Conservation (phyloP, 2,329 filamentous ascomycete species). For the Phialocephala subalpina region DNA sequence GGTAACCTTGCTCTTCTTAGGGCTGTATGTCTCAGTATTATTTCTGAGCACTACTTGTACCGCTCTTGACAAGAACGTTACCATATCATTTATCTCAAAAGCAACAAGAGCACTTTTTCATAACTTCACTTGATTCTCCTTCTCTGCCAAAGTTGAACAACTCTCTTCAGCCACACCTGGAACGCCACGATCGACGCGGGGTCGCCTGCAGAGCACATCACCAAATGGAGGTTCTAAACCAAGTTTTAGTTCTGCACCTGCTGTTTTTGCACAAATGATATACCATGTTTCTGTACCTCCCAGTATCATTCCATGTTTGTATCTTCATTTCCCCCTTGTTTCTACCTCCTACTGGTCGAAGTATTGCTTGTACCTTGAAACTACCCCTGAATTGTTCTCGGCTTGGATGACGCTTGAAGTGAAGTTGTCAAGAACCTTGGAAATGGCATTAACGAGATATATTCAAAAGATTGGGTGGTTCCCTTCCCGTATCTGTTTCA, state of each 20-base stretch:
- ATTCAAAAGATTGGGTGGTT: not conserved
- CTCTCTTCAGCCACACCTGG: not conserved
- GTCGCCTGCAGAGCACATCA: conserved; percentile 1
- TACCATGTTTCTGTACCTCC: not conserved
- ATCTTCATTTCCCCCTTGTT: not conserved
- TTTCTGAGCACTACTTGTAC: not conserved
- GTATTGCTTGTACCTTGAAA: conserved; percentile 27
- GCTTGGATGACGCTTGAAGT: conserved; percentile 10
- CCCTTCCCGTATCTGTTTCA: not conserved
- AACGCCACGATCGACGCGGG: conserved; percentile 1
- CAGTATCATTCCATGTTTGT: not conserved
- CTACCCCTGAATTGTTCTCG: conserved; percentile 13
- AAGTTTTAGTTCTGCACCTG: not conserved
- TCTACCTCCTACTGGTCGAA: conserved; percentile 10
- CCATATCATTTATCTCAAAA: too few relatives aligned
- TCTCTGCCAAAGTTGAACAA: not conserved
- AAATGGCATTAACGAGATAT: conserved; percentile 7
- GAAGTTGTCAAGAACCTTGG: conserved; percentile 5
- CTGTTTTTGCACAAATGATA: conserved; percentile 9
- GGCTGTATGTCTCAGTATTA: not conserved
- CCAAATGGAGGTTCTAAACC: conserved; percentile 1
- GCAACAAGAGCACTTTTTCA: not conserved
- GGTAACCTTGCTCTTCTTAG: not conserved
- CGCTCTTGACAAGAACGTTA: not conserved
- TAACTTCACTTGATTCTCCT: not conserved